Evolutionary conservation across 306 rosid species (phyloP).

Genomic region (Benincasa hispida): DNA sequence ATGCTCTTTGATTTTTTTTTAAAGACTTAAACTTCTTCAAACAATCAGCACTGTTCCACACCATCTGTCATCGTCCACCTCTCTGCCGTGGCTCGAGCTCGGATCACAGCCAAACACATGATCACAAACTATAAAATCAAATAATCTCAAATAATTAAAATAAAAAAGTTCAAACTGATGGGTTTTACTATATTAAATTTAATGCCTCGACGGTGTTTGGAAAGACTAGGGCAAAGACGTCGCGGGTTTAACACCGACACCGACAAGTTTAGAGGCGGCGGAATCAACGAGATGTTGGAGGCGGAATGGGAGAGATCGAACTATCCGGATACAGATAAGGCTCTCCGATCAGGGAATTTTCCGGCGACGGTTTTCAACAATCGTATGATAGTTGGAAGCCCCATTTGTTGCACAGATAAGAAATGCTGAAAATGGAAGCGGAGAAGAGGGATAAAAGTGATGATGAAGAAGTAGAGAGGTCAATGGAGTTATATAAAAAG

Average conservation of each 20-base stretch:
- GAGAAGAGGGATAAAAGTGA: neutral
- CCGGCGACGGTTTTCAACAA: constrained; percentile 21
- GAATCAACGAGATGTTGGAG: constrained; percentile 29
- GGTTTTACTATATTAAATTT: neutral
- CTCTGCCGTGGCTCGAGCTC: constrained; percentile 53
- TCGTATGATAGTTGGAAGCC: constrained; percentile 24
- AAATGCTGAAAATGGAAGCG: neutral
- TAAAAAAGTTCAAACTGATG: neutral
- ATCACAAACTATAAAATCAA: constrained; percentile 30
- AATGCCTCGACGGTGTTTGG: constrained; percentile 50
- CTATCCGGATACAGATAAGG: constrained; percentile 34
- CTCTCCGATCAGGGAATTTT: constrained; percentile 27
- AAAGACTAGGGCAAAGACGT: constrained; percentile 53
- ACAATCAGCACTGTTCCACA: too few relatives aligned
- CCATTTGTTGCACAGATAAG: constrained; percentile 13
- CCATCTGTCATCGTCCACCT: too few relatives aligned
- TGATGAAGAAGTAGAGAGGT: neutral
- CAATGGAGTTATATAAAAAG: too few relatives aligned
- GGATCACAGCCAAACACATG: constrained; percentile 42
- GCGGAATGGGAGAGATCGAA: constrained; percentile 33
- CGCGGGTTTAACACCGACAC: constrained; percentile 31
- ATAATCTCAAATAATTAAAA: neutral
- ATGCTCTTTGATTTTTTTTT: too few relatives aligned
- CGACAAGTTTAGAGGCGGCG: constrained; percentile 29
- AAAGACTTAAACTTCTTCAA: too few relatives aligned